phyloP scores from a whole-genome alignment of 176 grass and related monocot genomes.

The Alloteropsis semialata region DNA sequence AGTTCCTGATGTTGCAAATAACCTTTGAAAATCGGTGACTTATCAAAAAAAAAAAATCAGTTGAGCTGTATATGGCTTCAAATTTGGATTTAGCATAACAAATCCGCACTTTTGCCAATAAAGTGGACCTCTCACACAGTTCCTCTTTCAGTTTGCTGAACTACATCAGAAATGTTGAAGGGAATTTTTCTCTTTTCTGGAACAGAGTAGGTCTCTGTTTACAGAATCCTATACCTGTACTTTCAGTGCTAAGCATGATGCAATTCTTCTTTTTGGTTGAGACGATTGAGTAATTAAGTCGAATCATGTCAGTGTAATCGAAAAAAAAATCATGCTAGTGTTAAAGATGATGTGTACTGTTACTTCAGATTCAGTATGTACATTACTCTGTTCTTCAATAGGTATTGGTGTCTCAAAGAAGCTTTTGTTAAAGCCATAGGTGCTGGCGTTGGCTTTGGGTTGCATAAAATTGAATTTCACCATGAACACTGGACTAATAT shows the following conservation, averaged over 20 bases:
- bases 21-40: too few relatives aligned
- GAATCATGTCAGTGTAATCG: background rate
- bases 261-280: background rate
- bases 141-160: background rate
- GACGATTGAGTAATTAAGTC: background rate
- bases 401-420: slow-evolving; percentile 91
- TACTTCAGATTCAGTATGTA: background rate
- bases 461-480: slow-evolving; percentile 72
- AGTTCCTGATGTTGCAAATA: background rate
- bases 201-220: background rate
- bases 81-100: background rate
- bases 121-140: background rate
- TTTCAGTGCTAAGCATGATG: background rate
- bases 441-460: slow-evolving; percentile 68
- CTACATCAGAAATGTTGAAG: background rate
- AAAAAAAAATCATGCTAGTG: background rate
- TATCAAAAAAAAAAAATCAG: too few relatives aligned
- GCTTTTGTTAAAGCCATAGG: slow-evolving; percentile 84
- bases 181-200: background rate
- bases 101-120: background rate
- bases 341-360: background rate
- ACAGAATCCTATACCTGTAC: background rate
- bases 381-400: slow-evolving; percentile 21
- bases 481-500: slow-evolving; percentile 55
- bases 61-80: background rate